Evolutionary conservation across 345 rosid genomes (phyloP).

Genomic region (Hirschfeldia incana): DNA sequence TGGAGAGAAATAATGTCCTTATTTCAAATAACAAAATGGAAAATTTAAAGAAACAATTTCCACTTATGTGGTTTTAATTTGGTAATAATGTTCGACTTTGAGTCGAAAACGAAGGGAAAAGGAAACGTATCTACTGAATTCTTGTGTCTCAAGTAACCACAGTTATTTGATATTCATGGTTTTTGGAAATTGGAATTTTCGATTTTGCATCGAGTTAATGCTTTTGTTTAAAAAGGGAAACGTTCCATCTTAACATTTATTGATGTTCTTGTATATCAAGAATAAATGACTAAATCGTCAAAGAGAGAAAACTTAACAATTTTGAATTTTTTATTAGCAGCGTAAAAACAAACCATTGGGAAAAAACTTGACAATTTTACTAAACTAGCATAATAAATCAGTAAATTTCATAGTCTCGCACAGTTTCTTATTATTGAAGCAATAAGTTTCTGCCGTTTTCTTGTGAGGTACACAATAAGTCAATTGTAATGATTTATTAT

Average conservation of each 20-base stretch:
- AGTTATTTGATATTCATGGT: neutral
- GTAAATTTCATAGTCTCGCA: too few relatives aligned
- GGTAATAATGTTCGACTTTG: neutral
- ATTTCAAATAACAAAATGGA: neutral
- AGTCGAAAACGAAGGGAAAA: neutral
- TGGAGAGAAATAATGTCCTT: neutral
- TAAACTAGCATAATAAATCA: neutral
- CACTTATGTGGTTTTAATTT: neutral
- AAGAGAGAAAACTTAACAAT: neutral
- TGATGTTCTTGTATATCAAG: neutral
- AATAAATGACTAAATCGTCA: neutral
- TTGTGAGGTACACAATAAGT: too few relatives aligned
- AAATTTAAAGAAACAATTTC: neutral
- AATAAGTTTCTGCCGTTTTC: too few relatives aligned
- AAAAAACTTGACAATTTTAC: neutral
- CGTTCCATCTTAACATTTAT: neutral
- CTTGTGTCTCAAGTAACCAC: constrained; percentile 24
- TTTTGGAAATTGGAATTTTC: neutral
- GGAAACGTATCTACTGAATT: neutral
- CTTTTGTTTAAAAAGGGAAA: neutral
- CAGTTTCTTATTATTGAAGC: too few relatives aligned
- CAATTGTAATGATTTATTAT: too few relatives aligned
- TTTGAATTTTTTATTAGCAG: neutral
- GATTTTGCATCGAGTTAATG: neutral
- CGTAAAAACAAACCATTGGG: neutral